Evolutionary conservation across 176 grass and related monocot species (phyloP).

Genomic region (Triticum timopheevii): DNA sequence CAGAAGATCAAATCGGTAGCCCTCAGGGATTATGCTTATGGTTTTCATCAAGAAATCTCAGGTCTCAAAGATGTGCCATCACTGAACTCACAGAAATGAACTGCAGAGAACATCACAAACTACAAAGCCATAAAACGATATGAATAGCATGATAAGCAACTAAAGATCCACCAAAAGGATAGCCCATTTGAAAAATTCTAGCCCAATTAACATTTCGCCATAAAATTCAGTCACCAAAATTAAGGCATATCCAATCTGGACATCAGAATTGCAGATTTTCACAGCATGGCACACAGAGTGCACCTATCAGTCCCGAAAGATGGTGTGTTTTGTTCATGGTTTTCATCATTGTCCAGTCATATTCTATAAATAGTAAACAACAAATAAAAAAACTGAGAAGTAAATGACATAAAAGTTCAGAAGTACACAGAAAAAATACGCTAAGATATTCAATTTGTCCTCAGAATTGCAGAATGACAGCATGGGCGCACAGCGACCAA

Average conservation of each 20-base stretch:
- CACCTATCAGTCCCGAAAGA: constrained; percentile 36
- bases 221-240: too few species aligned
- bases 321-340: constrained; percentile 41
- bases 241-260: neutral
- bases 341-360: constrained; percentile 35
- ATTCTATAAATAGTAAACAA: neutral
- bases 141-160: too few species aligned
- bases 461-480: constrained; percentile 50
- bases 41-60: constrained; percentile 77
- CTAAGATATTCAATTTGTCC: neutral
- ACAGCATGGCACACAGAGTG: constrained; percentile 2
- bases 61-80: constrained; percentile 99
- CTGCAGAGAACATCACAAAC: too few species aligned
- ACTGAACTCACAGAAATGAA: constrained; percentile 31
- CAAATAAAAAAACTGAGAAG: neutral
- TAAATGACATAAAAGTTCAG: neutral
- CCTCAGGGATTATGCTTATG: constrained; percentile 70
- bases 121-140: too few species aligned
- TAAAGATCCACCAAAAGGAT: too few species aligned
- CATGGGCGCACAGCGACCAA: constrained; percentile 8
- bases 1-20: neutral
- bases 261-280: constrained; percentile 35
- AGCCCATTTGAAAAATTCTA: too few species aligned
- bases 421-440: neutral
- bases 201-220: too few species aligned